Conservation (phyloP, 176 grass and related monocot species). For the Aegilops umbellulata region DNA sequence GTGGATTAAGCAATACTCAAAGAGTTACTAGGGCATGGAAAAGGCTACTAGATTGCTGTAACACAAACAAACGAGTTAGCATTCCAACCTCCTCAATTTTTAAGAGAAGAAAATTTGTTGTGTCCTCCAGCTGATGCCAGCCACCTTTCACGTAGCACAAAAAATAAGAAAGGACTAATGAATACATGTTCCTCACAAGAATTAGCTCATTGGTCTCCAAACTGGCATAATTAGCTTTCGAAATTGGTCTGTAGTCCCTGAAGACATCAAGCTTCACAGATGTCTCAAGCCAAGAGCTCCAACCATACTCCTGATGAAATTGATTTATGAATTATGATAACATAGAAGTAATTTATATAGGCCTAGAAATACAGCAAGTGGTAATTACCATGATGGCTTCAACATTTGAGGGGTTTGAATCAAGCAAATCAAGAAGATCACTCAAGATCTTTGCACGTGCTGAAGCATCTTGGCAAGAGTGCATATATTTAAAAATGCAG, state of each 20-base stretch:
- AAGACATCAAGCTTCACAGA: constrained; percentile 70
- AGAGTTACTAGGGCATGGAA: constrained; percentile 1
- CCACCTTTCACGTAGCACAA: constrained; percentile 89
- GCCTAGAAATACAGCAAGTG: constrained; percentile 26
- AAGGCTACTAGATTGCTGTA: not conserved
- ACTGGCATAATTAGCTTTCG: constrained; percentile 23
- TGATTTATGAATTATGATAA: constrained; percentile 34
- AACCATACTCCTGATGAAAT: constrained; percentile 70
- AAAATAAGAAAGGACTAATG: constrained; percentile 73
- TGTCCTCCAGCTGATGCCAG: constrained; percentile 92
- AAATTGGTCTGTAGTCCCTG: constrained; percentile 52
- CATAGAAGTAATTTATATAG: constrained; percentile 30
- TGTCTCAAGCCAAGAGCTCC: constrained; percentile 78
- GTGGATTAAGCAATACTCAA: constrained; percentile 26
- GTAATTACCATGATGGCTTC: constrained; percentile 84
- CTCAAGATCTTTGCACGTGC: constrained; percentile 72
- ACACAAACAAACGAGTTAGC: constrained; percentile 3
- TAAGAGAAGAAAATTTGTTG: constrained; percentile 77
- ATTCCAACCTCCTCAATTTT: constrained; percentile 62
- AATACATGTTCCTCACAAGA: constrained; percentile 84
- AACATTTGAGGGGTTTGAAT: constrained; percentile 87
- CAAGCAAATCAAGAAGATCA: constrained; percentile 82
- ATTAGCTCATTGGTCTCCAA: constrained; percentile 63
- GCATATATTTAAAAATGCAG: constrained; percentile 88
- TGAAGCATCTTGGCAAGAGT: constrained; percentile 82